Evolutionary conservation across 2,329 filamentous ascomycete species (phyloP).

Genomic region (Zalaria sp.): DNA sequence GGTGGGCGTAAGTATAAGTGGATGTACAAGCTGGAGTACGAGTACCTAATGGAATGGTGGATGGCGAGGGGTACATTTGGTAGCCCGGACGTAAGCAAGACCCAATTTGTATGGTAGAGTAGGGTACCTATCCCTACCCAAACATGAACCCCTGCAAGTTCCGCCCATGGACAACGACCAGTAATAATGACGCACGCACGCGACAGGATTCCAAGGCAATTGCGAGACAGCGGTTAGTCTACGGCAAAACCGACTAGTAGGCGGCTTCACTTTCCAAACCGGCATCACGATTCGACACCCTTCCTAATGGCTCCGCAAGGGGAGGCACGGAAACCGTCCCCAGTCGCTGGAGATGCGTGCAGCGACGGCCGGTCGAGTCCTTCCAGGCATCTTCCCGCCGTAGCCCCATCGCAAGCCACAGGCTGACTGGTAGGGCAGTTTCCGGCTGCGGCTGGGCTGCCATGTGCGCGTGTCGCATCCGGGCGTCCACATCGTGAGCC

Average conservation of each 20-base stretch:
- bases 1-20: neutral
- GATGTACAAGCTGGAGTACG: neutral
- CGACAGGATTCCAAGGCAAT: no score
- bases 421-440: no score
- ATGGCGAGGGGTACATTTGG: neutral
- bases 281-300: neutral
- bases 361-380: neutral
- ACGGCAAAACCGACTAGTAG: neutral
- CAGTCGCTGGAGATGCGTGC: neutral
- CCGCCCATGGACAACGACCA: neutral
- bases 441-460: no score
- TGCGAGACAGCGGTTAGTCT: neutral
- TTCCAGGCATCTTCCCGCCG: no score
- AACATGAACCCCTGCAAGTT: neutral
- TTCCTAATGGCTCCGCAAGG: neutral
- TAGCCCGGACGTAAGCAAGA: neutral
- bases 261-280: neutral
- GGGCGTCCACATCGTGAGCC: no score
- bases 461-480: no score
- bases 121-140: neutral
- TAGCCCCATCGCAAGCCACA: no score
- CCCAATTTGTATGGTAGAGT: neutral
- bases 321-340: neutral
- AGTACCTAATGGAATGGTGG: neutral
- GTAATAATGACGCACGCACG: constrained; percentile 1